A percentile compares a stretch with the other conserved stretches of the same genome.
Conservation (phyloP, 1,284 basidiomycete species). For the Phylloporus sp. region DNA sequence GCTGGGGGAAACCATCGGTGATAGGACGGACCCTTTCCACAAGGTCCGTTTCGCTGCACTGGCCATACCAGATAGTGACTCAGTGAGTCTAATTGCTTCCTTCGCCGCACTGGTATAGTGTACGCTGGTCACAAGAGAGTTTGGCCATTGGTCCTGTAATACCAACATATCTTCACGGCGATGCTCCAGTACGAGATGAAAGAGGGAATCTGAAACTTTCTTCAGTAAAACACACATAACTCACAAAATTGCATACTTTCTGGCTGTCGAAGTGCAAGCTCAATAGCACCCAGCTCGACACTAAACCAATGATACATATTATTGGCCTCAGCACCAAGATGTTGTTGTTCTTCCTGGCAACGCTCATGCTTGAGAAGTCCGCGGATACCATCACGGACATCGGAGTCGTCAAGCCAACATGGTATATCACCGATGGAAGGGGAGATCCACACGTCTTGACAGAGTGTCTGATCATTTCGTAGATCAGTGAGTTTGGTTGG, state of each 20-base stretch:
- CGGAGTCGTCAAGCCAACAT: background rate
- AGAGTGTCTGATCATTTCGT: background rate
- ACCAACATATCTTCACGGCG: background rate
- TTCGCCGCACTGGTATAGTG: background rate
- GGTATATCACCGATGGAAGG: background rate
- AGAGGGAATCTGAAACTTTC: background rate
- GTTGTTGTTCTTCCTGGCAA: background rate
- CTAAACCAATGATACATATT: background rate
- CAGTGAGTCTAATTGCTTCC: background rate
- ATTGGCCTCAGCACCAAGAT: background rate
- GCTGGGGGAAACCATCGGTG: too few relatives aligned
- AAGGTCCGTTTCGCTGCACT: too few relatives aligned
- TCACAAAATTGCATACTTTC: too few relatives aligned
- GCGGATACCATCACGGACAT: background rate
- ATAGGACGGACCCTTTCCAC: too few relatives aligned
- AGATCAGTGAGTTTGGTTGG: background rate
- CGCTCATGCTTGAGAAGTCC: background rate
- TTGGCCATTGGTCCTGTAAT: background rate
- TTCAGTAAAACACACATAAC: too few relatives aligned
- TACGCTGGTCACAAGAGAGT: background rate
- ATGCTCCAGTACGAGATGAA: background rate
- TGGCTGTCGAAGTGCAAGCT: background rate
- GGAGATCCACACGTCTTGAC: background rate
- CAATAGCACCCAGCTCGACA: background rate
- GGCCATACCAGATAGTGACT: too few relatives aligned